phyloP scores from a whole-genome alignment of 495 filamentous ascomycete genomes.

The Talaromyces liani region DNA sequence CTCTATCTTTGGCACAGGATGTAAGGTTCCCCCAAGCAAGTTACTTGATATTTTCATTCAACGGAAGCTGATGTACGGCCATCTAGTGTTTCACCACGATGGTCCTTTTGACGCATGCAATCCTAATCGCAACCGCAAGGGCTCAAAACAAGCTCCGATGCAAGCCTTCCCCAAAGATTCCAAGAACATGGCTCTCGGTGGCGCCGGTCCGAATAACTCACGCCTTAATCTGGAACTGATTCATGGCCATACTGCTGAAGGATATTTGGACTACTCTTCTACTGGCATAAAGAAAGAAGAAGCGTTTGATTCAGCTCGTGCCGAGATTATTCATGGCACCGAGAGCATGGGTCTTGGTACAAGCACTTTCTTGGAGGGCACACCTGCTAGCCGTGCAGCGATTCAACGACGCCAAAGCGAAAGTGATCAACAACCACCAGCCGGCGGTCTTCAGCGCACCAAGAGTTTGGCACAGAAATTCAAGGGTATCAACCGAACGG shows the following conservation, averaged over 20 bases:
- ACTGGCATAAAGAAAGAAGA: constrained; percentile 29
- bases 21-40: constrained; percentile 46
- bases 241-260: constrained; percentile 76
- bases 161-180: constrained; percentile 91
- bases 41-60: not conserved
- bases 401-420: constrained; percentile 73
- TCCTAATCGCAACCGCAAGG: constrained; percentile 86
- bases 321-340: constrained; percentile 73
- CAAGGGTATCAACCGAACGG: constrained; percentile 54
- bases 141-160: constrained; percentile 81
- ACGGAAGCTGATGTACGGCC: constrained; percentile 7
- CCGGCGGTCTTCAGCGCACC: constrained; percentile 74
- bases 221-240: constrained; percentile 78
- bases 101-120: constrained; percentile 98
- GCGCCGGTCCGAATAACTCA: constrained; percentile 74
- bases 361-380: constrained; percentile 92
- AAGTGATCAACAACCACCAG: constrained; percentile 34
- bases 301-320: constrained; percentile 47
- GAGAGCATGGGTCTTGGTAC: constrained; percentile 82
- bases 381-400: constrained; percentile 76
- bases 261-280: constrained; percentile 67
- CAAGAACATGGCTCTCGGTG: constrained; percentile 84
- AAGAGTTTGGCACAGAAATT: constrained; percentile 88
- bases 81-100: constrained; percentile 92
- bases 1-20: constrained; percentile 89